Conservation (phyloP, 805 yeast genomes). For the Nakazawaea wickerhamii region DNA sequence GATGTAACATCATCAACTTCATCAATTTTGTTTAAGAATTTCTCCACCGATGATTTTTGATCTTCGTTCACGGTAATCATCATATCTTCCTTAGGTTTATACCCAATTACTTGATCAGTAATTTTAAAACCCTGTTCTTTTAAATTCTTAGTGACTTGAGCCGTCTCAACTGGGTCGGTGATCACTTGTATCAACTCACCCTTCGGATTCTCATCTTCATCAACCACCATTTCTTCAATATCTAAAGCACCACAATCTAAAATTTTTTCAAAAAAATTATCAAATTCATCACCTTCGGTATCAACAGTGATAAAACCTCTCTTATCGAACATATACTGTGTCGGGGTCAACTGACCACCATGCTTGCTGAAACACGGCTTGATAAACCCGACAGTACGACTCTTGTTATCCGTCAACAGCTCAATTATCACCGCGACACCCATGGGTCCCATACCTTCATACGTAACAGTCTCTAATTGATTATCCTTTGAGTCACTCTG, state of each 20-base stretch:
- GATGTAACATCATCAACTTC: slow-evolving; percentile 82
- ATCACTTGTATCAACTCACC: slow-evolving; percentile 40
- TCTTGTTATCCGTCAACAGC: slow-evolving; percentile 84
- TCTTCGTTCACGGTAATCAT: slow-evolving; percentile 51
- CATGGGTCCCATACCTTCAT: slow-evolving; percentile 91
- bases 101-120: slow-evolving; percentile 67
- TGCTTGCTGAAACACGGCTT: slow-evolving; percentile 69
- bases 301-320: slow-evolving; percentile 67
- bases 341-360: slow-evolving; percentile 70
- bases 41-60: slow-evolving; percentile 43
- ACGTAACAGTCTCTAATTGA: slow-evolving; percentile 50
- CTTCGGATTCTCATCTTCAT: slow-evolving; percentile 34
- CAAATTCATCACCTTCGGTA: slow-evolving; percentile 38
- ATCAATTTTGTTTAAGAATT: slow-evolving; percentile 57
- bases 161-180: slow-evolving; percentile 62
- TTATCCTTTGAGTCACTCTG: slow-evolving; percentile 41
- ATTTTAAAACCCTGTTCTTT: slow-evolving; percentile 50
- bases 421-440: slow-evolving; percentile 85
- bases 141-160: slow-evolving; percentile 52
- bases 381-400: slow-evolving; percentile 71
- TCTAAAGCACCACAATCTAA: slow-evolving; percentile 80
- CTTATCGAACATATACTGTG: slow-evolving; percentile 69
- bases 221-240: slow-evolving; percentile 47
- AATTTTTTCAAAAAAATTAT: slow-evolving; percentile 67
- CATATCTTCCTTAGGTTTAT: slow-evolving; percentile 57